A percentile compares a stretch with the other conserved stretches of the same genome.
phyloP scores from a whole-genome alignment of 768 basidiomycete species.

The Hortiboletus flavorubellus region DNA sequence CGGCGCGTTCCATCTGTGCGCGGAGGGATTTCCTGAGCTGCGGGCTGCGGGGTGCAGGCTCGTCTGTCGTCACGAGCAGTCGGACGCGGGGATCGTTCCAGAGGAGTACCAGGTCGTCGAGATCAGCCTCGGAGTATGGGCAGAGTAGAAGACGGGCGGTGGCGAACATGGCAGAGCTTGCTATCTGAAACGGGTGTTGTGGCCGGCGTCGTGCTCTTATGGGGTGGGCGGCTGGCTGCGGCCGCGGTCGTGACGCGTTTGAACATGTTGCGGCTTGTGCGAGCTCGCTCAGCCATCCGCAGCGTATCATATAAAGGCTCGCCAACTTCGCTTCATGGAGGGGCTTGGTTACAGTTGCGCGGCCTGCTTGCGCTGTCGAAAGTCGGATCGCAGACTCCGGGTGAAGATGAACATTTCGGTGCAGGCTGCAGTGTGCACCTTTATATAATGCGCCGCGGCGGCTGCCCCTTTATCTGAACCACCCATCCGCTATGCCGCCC shows the following conservation, averaged over 20 bases:
- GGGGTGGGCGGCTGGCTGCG: conserved; percentile 10
- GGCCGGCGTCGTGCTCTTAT: background rate
- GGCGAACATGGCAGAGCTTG: conserved; percentile 19
- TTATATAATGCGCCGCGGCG: too few species aligned
- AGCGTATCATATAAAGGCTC: background rate
- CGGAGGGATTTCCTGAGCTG: conserved; percentile 20
- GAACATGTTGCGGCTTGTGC: too few species aligned
- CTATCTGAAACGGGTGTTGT: background rate
- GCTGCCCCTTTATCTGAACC: too few species aligned
- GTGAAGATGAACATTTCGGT: too few species aligned
- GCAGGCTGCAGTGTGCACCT: too few species aligned
- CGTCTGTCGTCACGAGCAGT: conserved; percentile 14
- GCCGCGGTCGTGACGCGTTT: conserved; percentile 13
- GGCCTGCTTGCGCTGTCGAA: background rate
- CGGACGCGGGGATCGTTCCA: conserved; percentile 32
- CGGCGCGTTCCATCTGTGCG: conserved; percentile 22
- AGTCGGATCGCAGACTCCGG: too few species aligned
- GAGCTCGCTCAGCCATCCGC: too few species aligned
- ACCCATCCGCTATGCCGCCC: too few species aligned
- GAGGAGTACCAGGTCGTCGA: conserved; percentile 28
- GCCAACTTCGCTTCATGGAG: background rate
- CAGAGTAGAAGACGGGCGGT: conserved; percentile 36
- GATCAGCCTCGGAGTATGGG: conserved; percentile 31
- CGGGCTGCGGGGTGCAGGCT: conserved; percentile 10
- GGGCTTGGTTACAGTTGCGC: background rate